These are phyloP conservation scores for Rasamsonia emersonii DNA, from an alignment of 2,329 filamentous ascomycete species.

Conservation along the genomic window DNA sequence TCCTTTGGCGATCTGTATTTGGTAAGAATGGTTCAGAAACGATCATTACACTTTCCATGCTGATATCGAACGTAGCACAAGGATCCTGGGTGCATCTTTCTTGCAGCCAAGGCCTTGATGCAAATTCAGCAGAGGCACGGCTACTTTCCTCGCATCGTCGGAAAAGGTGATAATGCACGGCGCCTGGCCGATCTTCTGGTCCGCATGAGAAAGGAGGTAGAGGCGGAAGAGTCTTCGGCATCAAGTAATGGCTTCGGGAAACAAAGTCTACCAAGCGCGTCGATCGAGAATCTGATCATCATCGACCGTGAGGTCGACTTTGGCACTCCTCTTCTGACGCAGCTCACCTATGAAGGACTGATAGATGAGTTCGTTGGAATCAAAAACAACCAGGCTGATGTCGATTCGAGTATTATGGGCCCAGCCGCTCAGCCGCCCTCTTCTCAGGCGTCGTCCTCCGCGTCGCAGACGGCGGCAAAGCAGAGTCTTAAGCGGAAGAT, in stretches of 20 bases:
- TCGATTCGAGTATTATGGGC: constrained; percentile 83
- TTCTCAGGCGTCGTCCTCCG: constrained; percentile 47
- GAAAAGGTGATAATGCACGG: constrained; percentile 92
- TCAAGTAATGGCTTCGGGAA: constrained; percentile 45
- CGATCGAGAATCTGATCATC: constrained; percentile 83
- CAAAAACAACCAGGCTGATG: constrained; percentile 82
- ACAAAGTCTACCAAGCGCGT: constrained; percentile 74
- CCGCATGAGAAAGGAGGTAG: constrained; percentile 86
- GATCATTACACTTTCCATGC: constrained; percentile 4
- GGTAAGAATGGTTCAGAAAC: constrained; percentile 30
- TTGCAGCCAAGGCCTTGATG: constrained; percentile 89
- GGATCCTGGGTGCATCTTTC: constrained; percentile 82
- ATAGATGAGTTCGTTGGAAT: constrained; percentile 92
- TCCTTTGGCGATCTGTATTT: constrained; percentile 83
- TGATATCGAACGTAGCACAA: constrained; percentile 48
- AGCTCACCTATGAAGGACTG: constrained; percentile 92
- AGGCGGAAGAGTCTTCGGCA: constrained; percentile 64
- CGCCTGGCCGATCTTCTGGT: constrained; percentile 76
- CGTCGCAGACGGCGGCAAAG: constrained; percentile 41
- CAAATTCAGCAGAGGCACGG: constrained; percentile 84
- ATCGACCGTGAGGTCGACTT: constrained; percentile 94
- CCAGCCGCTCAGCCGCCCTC: constrained; percentile 48
- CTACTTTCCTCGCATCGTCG: constrained; percentile 86
- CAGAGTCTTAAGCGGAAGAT: constrained; percentile 77
- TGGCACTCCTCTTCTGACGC: constrained; percentile 82